phyloP scores from a whole-genome alignment of 2,329 filamentous ascomycete species.

The Hawksworthiomyces lignivorus region DNA sequence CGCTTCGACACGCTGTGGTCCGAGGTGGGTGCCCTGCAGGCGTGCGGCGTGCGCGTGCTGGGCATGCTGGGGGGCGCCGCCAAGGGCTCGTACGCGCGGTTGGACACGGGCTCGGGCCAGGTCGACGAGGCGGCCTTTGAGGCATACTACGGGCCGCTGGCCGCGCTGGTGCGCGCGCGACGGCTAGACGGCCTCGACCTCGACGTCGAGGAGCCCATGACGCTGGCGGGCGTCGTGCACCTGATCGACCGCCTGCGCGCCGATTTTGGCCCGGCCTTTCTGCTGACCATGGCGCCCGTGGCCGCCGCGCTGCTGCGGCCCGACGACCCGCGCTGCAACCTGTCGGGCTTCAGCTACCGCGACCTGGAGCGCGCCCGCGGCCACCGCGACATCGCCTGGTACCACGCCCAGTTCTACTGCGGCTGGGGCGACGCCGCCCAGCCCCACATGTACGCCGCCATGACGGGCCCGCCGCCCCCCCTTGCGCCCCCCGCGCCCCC shows the following conservation, averaged over 20 bases:
- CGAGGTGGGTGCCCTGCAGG: constrained; percentile 62
- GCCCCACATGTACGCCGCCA: constrained; percentile 38
- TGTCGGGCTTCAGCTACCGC: constrained; percentile 70
- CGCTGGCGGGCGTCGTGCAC: constrained; percentile 52
- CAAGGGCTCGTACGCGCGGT: constrained; percentile 56
- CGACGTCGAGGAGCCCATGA: constrained; percentile 68
- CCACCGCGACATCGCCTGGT: constrained; percentile 63
- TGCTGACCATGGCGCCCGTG: constrained; percentile 73
- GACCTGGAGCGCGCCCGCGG: constrained; percentile 59
- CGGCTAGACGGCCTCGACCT: constrained; percentile 61
- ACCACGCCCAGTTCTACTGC: constrained; percentile 80
- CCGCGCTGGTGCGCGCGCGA: constrained; percentile 49
- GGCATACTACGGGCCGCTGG: constrained; percentile 59
- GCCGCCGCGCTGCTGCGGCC: constrained; percentile 59
- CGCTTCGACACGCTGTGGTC: constrained; percentile 62
- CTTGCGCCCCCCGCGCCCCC: constrained; percentile 49
- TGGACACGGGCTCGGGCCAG: constrained; percentile 35
- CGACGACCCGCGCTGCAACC: constrained; percentile 48
- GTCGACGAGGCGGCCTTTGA: constrained; percentile 50
- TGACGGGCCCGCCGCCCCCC: constrained; percentile 57
- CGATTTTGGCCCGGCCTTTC: constrained; percentile 59
- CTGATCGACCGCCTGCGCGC: constrained; percentile 56
- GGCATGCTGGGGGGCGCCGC: constrained; percentile 77
- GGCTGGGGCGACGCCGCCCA: constrained; percentile 65
- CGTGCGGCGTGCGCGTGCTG: constrained; percentile 63